These are phyloP conservation scores for Claviceps digitariae DNA, from an alignment of 2,329 filamentous ascomycete genomes.

Conservation along the genomic window DNA sequence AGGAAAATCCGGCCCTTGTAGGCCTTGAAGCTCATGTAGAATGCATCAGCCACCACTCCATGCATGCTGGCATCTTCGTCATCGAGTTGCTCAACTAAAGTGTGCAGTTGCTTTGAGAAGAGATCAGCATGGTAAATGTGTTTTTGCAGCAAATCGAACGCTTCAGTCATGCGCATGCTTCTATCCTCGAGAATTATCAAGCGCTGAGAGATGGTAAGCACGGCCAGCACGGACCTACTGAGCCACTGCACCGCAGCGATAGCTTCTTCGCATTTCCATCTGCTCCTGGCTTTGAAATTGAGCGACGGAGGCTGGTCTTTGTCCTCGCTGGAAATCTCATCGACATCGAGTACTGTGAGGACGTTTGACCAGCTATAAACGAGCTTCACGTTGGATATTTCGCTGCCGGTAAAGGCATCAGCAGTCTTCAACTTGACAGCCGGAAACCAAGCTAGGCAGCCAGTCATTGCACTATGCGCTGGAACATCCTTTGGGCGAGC, in stretches of 20 bases:
- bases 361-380: conserved; percentile 99
- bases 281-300: conserved; percentile 66
- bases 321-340: conserved; percentile 54
- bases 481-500: conserved; percentile 81
- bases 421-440: conserved; percentile 79
- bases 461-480: conserved; percentile 83
- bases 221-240: conserved; percentile 78
- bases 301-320: conserved; percentile 67
- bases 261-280: conserved; percentile 88
- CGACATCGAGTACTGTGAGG: conserved; percentile 82
- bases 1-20: conserved; percentile 92
- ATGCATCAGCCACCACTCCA: conserved; percentile 91
- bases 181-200: conserved; percentile 85
- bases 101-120: conserved; percentile 77
- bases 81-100: conserved; percentile 74
- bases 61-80: conserved; percentile 84
- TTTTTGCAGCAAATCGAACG: conserved; percentile 81
- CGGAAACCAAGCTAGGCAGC: conserved; percentile 93
- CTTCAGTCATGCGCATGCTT: conserved; percentile 81
- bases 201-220: conserved; percentile 88
- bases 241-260: conserved; percentile 97
- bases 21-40: conserved; percentile 92
- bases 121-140: conserved; percentile 86
- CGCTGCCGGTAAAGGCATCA: conserved; percentile 51
- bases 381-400: conserved; percentile 69